A percentile compares a stretch with the other conserved stretches of the same genome.
phyloP scores from a whole-genome alignment of 2,329 filamentous ascomycete species.

The Helicocarpus griseus region DNA sequence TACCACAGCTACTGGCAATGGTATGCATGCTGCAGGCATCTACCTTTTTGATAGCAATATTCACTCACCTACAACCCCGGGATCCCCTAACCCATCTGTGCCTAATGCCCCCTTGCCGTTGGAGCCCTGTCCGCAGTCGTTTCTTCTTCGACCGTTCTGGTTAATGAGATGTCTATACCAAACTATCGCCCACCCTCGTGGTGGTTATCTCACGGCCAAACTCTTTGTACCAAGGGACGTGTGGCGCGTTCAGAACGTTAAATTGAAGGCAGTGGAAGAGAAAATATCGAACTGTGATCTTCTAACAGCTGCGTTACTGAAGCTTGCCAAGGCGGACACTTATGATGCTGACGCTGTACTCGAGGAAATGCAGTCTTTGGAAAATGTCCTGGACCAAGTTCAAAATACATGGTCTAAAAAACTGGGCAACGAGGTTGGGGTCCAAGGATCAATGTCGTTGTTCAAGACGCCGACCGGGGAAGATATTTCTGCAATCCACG shows the following conservation, averaged over 20 bases:
- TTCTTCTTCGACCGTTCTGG: conserved; percentile 92
- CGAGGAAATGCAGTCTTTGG: conserved; percentile 87
- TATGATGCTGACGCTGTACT: conserved; percentile 84
- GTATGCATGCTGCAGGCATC: conserved; percentile 55
- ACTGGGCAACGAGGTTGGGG: conserved; percentile 85
- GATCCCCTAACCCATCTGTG: conserved; percentile 54
- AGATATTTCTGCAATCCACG: conserved; percentile 34
- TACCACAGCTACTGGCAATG: conserved; percentile 47
- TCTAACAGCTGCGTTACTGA: conserved; percentile 77
- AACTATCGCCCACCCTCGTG: conserved; percentile 80
- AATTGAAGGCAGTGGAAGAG: conserved; percentile 82
- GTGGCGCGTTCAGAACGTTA: conserved; percentile 89
- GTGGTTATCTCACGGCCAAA: conserved; percentile 83
- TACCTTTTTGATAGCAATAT: conserved; percentile 79
- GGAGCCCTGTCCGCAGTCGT: conserved; percentile 84
- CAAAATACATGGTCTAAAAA: conserved; percentile 69
- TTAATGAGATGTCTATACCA: conserved; percentile 91
- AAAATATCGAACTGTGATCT: conserved; percentile 88
- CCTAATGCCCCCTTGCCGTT: conserved; percentile 64
- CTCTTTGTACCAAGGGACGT: conserved; percentile 88
- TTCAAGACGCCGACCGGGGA: conserved; percentile 55
- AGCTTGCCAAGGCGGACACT: conserved; percentile 74
- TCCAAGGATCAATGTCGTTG: conserved; percentile 60
- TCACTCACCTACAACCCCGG: conserved; percentile 54
- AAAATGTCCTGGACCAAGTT: conserved; percentile 76